phyloP scores from a whole-genome alignment of 2,329 filamentous ascomycete genomes.

The Ophiostoma ips region DNA sequence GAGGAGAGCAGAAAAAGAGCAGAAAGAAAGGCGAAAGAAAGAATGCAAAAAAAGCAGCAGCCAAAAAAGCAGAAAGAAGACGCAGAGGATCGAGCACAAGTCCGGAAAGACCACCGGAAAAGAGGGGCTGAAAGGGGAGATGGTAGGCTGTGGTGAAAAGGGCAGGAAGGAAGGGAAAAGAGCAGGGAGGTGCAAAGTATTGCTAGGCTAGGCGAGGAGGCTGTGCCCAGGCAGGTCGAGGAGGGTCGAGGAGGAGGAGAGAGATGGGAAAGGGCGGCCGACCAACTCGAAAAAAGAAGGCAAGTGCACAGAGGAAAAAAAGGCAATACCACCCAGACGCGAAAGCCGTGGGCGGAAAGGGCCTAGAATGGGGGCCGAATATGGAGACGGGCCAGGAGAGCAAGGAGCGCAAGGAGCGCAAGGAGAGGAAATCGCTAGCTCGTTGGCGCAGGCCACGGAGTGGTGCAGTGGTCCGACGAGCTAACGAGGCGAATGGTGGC shows the following conservation, averaged over 20 bases:
- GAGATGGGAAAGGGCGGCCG: not conserved
- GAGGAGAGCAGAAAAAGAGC: not conserved
- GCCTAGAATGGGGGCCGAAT: constrained; percentile 4
- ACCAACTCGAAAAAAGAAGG: not conserved
- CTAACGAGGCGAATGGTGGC: too few relatives aligned
- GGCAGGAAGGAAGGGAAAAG: not conserved
- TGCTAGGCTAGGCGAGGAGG: too few relatives aligned
- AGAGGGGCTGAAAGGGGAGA: not conserved
- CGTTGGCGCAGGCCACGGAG: not conserved
- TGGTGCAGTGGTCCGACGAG: not conserved
- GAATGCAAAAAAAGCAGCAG: not conserved
- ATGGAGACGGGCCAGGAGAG: constrained; percentile 6
- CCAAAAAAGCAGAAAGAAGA: not conserved
- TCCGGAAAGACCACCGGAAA: not conserved
- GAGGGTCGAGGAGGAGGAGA: not conserved
- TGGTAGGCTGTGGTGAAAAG: not conserved
- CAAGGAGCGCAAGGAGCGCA: too few relatives aligned
- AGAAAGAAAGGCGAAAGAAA: not conserved
- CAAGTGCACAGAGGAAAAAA: not conserved
- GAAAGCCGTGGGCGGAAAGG: constrained; percentile 2
- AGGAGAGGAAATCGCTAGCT: constrained; percentile 4
- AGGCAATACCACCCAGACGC: not conserved
- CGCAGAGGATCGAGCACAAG: not conserved
- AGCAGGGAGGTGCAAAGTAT: not conserved
- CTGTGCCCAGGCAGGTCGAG: not conserved